A percentile compares a stretch with the other conserved stretches of the same genome.
Conservation (phyloP, 2,329 filamentous ascomycete species). For the Endocalyx cinctus region DNA sequence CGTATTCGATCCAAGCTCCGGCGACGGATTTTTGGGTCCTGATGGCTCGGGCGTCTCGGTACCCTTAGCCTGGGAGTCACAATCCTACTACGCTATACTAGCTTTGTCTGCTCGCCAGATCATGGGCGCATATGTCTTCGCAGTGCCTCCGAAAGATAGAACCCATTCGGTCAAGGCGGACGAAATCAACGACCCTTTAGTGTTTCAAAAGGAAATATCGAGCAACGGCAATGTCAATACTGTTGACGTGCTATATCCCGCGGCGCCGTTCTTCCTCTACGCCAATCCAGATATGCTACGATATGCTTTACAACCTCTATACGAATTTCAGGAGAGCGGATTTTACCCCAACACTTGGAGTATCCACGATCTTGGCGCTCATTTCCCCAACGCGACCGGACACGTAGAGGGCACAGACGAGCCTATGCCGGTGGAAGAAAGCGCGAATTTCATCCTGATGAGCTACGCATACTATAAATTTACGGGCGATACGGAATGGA, state of each 20-base stretch:
- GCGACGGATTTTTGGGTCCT: conserved; percentile 19
- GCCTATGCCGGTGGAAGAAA: conserved; percentile 71
- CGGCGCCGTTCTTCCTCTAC: conserved; percentile 79
- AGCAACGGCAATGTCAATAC: conserved; percentile 78
- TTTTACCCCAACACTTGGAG: conserved; percentile 77
- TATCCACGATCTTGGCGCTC: conserved; percentile 67
- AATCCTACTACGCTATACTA: conserved; percentile 71
- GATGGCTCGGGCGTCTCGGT: conserved; percentile 51
- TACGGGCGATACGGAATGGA: conserved; percentile 25
- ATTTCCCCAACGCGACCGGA: conserved; percentile 69
- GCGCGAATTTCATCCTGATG: conserved; percentile 72
- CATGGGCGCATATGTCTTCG: conserved; percentile 70
- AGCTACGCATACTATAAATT: conserved; percentile 37
- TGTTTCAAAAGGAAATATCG: conserved; percentile 82
- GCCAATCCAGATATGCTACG: conserved; percentile 74
- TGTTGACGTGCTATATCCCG: conserved; percentile 79
- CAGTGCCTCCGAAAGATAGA: conserved; percentile 57
- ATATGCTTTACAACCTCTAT: conserved; percentile 69
- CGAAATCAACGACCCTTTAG: conserved; percentile 49
- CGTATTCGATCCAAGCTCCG: conserved; percentile 13
- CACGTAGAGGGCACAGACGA: conserved; percentile 64
- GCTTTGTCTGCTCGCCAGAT: conserved; percentile 73
- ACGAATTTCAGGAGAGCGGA: conserved; percentile 73
- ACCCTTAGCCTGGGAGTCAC: conserved; percentile 67
- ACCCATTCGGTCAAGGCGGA: too few relatives aligned